phyloP scores from a whole-genome alignment of 2,329 filamentous ascomycete species.

The Nemania sp. region DNA sequence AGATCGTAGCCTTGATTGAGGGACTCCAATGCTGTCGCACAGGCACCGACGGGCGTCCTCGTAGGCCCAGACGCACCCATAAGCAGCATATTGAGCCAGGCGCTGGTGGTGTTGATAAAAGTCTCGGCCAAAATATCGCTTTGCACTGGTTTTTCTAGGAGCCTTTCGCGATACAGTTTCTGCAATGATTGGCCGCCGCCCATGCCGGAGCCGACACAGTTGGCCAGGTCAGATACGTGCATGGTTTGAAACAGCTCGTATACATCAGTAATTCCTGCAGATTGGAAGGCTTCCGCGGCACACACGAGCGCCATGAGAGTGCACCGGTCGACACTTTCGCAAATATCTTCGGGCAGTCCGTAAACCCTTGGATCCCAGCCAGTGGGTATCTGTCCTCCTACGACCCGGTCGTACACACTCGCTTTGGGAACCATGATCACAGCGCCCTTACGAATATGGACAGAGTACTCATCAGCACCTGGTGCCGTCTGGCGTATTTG shows the following conservation, averaged over 20 bases:
- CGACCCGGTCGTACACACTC: slow-evolving; percentile 31
- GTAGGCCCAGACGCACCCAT: slow-evolving; percentile 96
- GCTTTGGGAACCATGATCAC: slow-evolving; percentile 41
- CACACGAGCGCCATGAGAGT: slow-evolving; percentile 94
- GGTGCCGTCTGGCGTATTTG: slow-evolving; percentile 18
- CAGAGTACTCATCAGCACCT: slow-evolving; percentile 25
- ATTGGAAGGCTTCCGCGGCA: slow-evolving; percentile 85
- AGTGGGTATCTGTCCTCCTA: slow-evolving; percentile 42
- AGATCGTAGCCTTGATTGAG: slow-evolving; percentile 97
- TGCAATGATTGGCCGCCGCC: slow-evolving; percentile 64
- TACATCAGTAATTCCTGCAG: slow-evolving; percentile 95
- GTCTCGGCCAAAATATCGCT: slow-evolving; percentile 99
- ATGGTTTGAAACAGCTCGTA: slow-evolving; percentile 99
- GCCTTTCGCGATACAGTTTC: slow-evolving; percentile 88
- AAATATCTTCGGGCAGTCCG: slow-evolving; percentile 95
- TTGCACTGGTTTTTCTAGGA: slow-evolving; percentile 93
- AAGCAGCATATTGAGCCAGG: slow-evolving; percentile 99
- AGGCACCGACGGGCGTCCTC: slow-evolving; percentile 97
- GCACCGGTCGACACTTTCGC: slow-evolving; percentile 93
- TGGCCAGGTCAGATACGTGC: slow-evolving; percentile 94
- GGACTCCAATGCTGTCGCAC: slow-evolving; percentile 95
- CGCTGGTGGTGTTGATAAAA: slow-evolving; percentile 99
- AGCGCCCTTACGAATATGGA: slow-evolving; percentile 37
- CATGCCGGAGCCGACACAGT: slow-evolving; percentile 97
- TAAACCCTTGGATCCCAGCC: slow-evolving; percentile 72